These are phyloP conservation scores for Penicillium taxi DNA, from an alignment of 495 filamentous ascomycete genomes.

Conservation along the genomic window DNA sequence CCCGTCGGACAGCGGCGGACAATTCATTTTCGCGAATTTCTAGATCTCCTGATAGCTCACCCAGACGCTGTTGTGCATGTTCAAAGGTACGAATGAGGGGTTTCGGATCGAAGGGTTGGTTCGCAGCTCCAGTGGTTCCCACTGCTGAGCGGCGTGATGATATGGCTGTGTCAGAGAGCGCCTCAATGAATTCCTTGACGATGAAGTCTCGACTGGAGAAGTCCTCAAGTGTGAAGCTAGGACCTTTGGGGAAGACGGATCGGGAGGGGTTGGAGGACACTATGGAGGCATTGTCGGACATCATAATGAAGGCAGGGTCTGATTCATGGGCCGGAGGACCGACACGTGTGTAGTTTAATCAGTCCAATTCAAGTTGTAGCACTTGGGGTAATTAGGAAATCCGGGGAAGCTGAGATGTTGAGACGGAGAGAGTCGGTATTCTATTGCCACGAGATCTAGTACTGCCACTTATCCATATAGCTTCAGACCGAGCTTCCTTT, in stretches of 20 bases:
- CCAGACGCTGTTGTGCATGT: constrained; percentile 70
- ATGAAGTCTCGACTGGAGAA: constrained; percentile 89
- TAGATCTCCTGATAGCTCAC: constrained; percentile 74
- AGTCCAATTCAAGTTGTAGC: not conserved
- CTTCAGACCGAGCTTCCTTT: too few relatives aligned
- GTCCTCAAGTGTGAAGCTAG: constrained; percentile 75
- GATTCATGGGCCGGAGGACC: constrained; percentile 11
- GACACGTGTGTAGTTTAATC: not conserved
- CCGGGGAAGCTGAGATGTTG: constrained; percentile 19
- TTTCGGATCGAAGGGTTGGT: constrained; percentile 89
- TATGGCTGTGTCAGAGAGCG: constrained; percentile 76
- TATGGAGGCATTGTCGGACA: constrained; percentile 37
- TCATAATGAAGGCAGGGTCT: constrained; percentile 14
- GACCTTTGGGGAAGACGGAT: constrained; percentile 67
- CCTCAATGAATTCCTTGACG: constrained; percentile 93
- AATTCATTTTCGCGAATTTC: constrained; percentile 84
- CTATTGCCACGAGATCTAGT: constrained; percentile 1
- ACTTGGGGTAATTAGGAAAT: constrained; percentile 9
- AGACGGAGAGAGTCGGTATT: constrained; percentile 3
- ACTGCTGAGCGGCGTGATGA: constrained; percentile 64
- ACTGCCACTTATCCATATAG: constrained; percentile 3
- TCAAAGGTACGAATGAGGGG: constrained; percentile 95
- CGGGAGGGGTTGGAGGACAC: constrained; percentile 35
- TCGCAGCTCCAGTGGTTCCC: constrained; percentile 39
- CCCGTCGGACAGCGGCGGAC: constrained; percentile 76